Conservation (phyloP, 108 stramenopile genomes). For the Cyclostephanos invisitatus region DNA sequence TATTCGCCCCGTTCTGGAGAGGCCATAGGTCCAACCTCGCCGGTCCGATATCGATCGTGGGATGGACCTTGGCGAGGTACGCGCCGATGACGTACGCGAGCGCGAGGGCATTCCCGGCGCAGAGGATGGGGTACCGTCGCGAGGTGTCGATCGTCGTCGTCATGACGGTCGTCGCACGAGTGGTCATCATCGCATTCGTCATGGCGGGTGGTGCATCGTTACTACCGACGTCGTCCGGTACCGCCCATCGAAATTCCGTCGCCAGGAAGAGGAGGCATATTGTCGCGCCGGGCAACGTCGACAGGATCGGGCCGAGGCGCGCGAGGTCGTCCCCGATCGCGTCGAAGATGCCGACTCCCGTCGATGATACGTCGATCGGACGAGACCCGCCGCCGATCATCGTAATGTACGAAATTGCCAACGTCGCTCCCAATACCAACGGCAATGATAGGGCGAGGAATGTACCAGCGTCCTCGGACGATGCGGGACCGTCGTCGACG, state of each 20-base stretch:
- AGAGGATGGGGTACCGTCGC: background rate
- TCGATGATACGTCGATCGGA: too few relatives aligned
- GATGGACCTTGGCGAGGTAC: constrained; percentile 32
- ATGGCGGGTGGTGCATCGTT: too few relatives aligned
- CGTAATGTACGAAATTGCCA: constrained; percentile 23
- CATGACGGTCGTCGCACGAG: too few relatives aligned
- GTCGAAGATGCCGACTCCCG: background rate
- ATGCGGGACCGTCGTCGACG: constrained; percentile 24
- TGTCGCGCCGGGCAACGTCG: constrained; percentile 20
- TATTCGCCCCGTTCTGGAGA: constrained; percentile 59
- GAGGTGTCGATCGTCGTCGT: background rate
- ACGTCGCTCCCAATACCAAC: constrained; percentile 18
- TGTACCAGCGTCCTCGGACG: constrained; percentile 18
- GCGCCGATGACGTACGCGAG: constrained; percentile 27
- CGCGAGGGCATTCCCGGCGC: constrained; percentile 26
- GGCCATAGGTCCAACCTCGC: constrained; percentile 42
- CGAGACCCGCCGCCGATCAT: too few relatives aligned
- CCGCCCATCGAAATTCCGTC: constrained; percentile 33
- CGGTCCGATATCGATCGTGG: constrained; percentile 15
- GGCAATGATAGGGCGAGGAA: constrained; percentile 25
- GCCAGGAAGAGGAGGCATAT: constrained; percentile 29
- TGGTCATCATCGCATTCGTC: too few relatives aligned
- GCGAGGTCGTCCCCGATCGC: background rate
- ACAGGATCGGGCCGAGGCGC: constrained; percentile 4
- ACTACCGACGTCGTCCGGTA: background rate